A percentile compares a stretch with the other conserved stretches of the same genome.
Conservation (phyloP, 805 yeast species). For the Wickerhamiella vanderwaltii region DNA sequence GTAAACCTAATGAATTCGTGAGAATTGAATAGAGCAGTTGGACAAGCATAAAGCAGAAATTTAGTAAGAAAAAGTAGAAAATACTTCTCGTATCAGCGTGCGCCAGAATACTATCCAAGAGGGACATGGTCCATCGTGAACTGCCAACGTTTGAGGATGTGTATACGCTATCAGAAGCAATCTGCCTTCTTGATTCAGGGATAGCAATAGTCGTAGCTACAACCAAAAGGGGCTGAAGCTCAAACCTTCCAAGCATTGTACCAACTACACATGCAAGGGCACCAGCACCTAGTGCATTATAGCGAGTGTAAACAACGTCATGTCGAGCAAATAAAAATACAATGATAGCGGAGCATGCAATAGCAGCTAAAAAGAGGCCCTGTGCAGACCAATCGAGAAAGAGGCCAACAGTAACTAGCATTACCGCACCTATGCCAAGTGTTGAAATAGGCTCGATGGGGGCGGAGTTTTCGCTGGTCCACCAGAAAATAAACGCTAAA, state of each 20-base stretch:
- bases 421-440: slow-evolving; percentile 2
- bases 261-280: slow-evolving; percentile 17
- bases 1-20: slow-evolving; percentile 79
- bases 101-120: slow-evolving; percentile 31
- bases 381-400: slow-evolving; percentile 13
- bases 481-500: slow-evolving; percentile 10
- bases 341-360: slow-evolving; percentile 24
- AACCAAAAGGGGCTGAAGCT: slow-evolving; percentile 16
- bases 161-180: background rate
- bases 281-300: slow-evolving; percentile 19
- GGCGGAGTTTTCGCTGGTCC: slow-evolving; percentile 8
- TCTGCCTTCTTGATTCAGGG: slow-evolving; percentile 10
- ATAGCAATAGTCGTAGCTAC: slow-evolving; percentile 17
- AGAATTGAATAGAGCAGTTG: slow-evolving; percentile 86
- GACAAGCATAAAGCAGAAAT: slow-evolving; percentile 86
- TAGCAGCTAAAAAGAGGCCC: slow-evolving; percentile 17
- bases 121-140: slow-evolving; percentile 14
- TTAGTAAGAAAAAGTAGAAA: slow-evolving; percentile 71
- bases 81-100: slow-evolving; percentile 75
- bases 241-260: slow-evolving; percentile 16
- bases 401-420: slow-evolving; percentile 14
- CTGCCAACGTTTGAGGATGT: background rate
- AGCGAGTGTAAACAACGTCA: slow-evolving; percentile 22
- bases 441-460: slow-evolving; percentile 10
- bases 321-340: slow-evolving; percentile 24